Percentiles rank a stretch among this genome's conserved stretches.
Conservation (phyloP, 345 rosid species). For the Eucalyptus viminalis region DNA sequence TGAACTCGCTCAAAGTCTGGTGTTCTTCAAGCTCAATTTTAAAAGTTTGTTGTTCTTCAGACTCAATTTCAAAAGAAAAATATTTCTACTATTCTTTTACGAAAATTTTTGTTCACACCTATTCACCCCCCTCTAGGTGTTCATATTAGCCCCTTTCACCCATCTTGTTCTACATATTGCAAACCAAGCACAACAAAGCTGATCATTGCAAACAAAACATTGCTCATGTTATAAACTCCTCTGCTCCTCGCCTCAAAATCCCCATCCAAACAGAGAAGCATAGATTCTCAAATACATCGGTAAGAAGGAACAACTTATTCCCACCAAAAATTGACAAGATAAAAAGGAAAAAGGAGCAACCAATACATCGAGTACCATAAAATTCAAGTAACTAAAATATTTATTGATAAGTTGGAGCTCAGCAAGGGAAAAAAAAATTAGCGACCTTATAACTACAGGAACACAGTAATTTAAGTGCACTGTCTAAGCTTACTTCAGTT, state of each 20-base stretch:
- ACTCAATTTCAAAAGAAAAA: too few species aligned
- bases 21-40: too few species aligned
- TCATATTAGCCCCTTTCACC: too few species aligned
- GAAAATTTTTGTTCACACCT: too few species aligned
- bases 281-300: not conserved
- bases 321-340: not conserved
- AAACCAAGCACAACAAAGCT: not conserved
- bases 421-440: not conserved
- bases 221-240: not conserved
- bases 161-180: not conserved
- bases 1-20: too few species aligned
- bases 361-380: not conserved
- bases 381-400: not conserved
- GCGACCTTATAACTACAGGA: not conserved
- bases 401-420: not conserved
- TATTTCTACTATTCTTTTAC: too few species aligned
- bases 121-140: too few species aligned
- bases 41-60: too few species aligned
- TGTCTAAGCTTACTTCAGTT: not conserved
- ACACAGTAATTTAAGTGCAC: not conserved
- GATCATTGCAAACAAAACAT: not conserved
- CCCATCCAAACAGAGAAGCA: not conserved
- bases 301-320: not conserved
- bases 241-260: not conserved
- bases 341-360: not conserved